Evolutionary conservation across 2,329 filamentous ascomycete species (phyloP), one percentile per base, ranked within the genome.

Genomic region (Hymenoscyphus infarciens): DNA sequence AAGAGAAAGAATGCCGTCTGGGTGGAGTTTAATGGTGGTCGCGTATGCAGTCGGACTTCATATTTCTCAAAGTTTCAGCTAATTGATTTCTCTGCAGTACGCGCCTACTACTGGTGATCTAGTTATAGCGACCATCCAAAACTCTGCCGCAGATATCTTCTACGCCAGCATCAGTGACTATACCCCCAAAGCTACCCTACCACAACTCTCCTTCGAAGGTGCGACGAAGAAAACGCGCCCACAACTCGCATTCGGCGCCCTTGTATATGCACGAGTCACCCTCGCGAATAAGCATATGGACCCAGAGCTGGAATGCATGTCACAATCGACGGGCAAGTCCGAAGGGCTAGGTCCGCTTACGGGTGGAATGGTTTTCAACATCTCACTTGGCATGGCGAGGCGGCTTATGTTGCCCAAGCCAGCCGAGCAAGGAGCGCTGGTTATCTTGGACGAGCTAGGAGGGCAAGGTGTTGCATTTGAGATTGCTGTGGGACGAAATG

Each of bases 221-320:
- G 95, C 92, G 19, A 92, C 89, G 54, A 95, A 93, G 76, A 98
- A 98, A 79, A 97, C 91, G 2, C 84, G 93, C 1, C 95, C 95
- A 0, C 83, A 91, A 67, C 83, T 98, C 53, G 80, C 82, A 31
- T 73, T 85, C 15, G 92, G 92, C 42, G 87, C 91, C 59, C 79
- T 97, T 31, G 91, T 98, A 39, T 98, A 98, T 78, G 94, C 93
- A 42, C 89, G 94, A 66, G 86, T 99, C 53, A 81, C 84, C 31
- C 84, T 89, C 49, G 88, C 90, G 19, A 89, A 91, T 71, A 87
- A 88, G 67, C 89, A 93, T 75, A 91, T 93, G 79, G 92, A 97
- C 72, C 84, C 92, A 0, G 95, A 98, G 77, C 80, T 99, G 54
- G 92, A 96, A 72, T 98, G 95, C 75, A 88, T 96, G 54, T 91